These are phyloP conservation scores for Daldinia caldariorum DNA, from an alignment of 495 filamentous ascomycete genomes.

Conservation along the genomic window DNA sequence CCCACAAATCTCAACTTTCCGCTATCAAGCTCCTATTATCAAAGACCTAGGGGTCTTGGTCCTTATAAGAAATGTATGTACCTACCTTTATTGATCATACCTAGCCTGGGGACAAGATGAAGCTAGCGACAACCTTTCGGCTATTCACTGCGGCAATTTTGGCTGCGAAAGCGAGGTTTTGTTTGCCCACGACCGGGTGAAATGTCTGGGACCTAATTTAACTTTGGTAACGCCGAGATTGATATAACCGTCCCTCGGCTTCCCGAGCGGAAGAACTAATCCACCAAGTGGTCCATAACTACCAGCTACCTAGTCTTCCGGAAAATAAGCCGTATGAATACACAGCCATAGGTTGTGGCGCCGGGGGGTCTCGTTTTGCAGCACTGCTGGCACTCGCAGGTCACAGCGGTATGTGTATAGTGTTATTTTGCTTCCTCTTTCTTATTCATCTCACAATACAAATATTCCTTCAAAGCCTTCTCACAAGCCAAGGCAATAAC, in stretches of 20 bases:
- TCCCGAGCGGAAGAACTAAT: slow-evolving; percentile 29
- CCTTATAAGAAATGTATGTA: background rate
- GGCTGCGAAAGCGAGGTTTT: slow-evolving; percentile 13
- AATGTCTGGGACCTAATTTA: background rate
- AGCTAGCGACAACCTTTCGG: slow-evolving; percentile 9
- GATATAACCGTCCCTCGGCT: slow-evolving; percentile 26
- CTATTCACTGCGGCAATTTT: slow-evolving; percentile 12
- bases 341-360: slow-evolving; percentile 70
- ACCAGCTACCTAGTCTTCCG: slow-evolving; percentile 16
- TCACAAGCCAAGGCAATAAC: too few relatives aligned
- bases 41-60: background rate
- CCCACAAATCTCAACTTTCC: background rate
- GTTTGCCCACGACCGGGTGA: background rate
- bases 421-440: background rate
- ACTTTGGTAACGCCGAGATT: slow-evolving; percentile 17
- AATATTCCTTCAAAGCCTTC: background rate
- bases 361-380: slow-evolving; percentile 71
- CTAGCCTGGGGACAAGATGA: slow-evolving; percentile 27
- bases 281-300: slow-evolving; percentile 32
- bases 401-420: slow-evolving; percentile 48
- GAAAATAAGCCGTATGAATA: slow-evolving; percentile 63
- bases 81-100: background rate
- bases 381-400: slow-evolving; percentile 68
- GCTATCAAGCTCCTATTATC: background rate
- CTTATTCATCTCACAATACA: background rate